Evolutionary conservation across 2,329 filamentous ascomycete species (phyloP), one percentile per base, ranked within the genome.

Genomic region (Teratosphaeriaceae sp.): DNA sequence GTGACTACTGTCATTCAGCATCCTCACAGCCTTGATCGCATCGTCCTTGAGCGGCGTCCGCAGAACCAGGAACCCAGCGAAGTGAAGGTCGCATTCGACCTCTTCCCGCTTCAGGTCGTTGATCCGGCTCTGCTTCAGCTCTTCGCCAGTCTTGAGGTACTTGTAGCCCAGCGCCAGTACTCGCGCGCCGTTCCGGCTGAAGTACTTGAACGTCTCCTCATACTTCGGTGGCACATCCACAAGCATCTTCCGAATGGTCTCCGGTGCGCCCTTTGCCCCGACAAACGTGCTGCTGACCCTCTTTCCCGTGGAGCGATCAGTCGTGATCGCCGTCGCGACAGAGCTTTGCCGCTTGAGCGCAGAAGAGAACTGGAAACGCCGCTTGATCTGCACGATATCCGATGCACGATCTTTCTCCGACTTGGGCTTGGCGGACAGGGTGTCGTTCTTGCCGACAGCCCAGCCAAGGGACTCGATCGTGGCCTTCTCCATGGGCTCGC

Each of bases 1-100:
- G 66, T 98, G 92, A 68, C 89, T 97, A 67, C 90, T 97, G 72
- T 98, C 92, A 62, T 96, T 98, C 56, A 98, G 77, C 88, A 97
- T 96, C 52, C 85, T 87, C 30, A 98, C 87, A 29, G 92, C 82
- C 63, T 92, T 83, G 68, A 94, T 85, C 36, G 92, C 92, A 64
- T 98, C 92, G 20, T 95, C 89, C 69, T 98, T 98, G 44, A 98
- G 75, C 4, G 92, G 92, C 58, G 88, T 96, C 65, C 96, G 90
- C 22, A 98, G 74, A 40, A 98, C 88, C 49, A 98, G 72, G 71
- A 98, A 98, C 46, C 92, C 92, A 47, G 92, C 92, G 67, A 98
- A 98, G 16, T 76, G 80, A 38, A 98, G 71, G 19, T 84, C 80
- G 38, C 79, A 78, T 64, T 98, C 92, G 16, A 97, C 85, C 43